These are phyloP conservation scores for Pleoardoris graminearum DNA, from an alignment of 2,329 filamentous ascomycete genomes.

Conservation along the genomic window DNA sequence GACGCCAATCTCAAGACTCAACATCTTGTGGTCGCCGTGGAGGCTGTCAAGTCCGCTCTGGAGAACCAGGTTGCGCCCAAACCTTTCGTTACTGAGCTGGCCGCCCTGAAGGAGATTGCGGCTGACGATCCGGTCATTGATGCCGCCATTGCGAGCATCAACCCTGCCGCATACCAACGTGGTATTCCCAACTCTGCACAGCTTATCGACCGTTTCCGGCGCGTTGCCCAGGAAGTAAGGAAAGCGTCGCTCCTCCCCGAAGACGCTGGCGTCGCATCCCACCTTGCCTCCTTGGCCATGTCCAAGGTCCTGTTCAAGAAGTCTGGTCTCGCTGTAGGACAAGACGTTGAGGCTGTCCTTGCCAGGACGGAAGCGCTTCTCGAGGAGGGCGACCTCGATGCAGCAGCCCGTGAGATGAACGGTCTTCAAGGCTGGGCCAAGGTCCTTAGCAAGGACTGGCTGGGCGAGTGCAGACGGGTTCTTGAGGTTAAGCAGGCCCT, in stretches of 20 bases:
- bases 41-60: constrained; percentile 84
- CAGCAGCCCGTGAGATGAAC: constrained; percentile 93
- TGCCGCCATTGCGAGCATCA: constrained; percentile 94
- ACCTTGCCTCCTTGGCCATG: constrained; percentile 85
- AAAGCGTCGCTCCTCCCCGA: constrained; percentile 93
- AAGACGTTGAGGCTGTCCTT: constrained; percentile 92
- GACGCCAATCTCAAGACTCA: constrained; percentile 91
- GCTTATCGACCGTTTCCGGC: constrained; percentile 93
- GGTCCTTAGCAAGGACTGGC: constrained; percentile 91
- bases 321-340: constrained; percentile 70
- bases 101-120: constrained; percentile 91
- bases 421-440: constrained; percentile 91
- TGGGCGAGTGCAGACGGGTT: constrained; percentile 85
- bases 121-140: constrained; percentile 82
- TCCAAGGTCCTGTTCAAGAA: constrained; percentile 98
- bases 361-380: constrained; percentile 85
- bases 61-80: constrained; percentile 73
- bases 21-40: constrained; percentile 92
- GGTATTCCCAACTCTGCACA: constrained; percentile 82
- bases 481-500: constrained; percentile 95
- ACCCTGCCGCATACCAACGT: constrained; percentile 88
- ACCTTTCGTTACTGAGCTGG: constrained; percentile 89
- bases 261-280: constrained; percentile 90
- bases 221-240: constrained; percentile 87
- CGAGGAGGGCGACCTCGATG: constrained; percentile 91